Conservation (phyloP, 106 monocot species). For the Hemerocallis citrina region DNA sequence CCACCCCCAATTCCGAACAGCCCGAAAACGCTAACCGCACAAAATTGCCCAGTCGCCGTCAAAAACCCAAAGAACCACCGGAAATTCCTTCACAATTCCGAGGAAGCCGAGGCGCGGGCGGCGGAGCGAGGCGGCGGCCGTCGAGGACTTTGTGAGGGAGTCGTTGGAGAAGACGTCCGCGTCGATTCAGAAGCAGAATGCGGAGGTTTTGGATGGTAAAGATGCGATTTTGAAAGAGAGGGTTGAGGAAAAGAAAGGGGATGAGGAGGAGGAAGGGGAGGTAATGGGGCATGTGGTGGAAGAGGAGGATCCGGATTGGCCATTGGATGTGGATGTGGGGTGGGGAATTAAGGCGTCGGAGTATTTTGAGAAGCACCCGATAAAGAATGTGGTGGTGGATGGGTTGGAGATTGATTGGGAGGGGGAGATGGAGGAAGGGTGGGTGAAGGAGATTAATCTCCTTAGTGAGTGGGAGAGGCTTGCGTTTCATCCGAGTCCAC, state of each 20-base stretch:
- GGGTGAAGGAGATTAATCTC: conserved; percentile 96
- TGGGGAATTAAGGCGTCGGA: conserved; percentile 92
- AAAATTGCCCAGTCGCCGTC: not conserved
- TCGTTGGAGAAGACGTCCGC: conserved; percentile 60
- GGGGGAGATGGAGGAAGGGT: conserved; percentile 75
- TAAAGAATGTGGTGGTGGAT: conserved; percentile 79
- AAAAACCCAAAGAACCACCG: conserved; percentile 4
- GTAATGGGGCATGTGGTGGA: conserved; percentile 22
- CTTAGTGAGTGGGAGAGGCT: conserved; percentile 99
- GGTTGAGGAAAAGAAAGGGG: conserved; percentile 6
- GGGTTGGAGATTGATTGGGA: conserved; percentile 97
- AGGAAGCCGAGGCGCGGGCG: conserved; percentile 58
- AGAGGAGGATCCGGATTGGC: conserved; percentile 83
- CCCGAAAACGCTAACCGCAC: conserved; percentile 10
- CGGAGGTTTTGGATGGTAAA: conserved; percentile 45
- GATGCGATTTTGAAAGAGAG: conserved; percentile 46
- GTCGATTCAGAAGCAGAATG: conserved; percentile 42
- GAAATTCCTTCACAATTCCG: conserved; percentile 30
- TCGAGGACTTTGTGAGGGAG: conserved; percentile 77
- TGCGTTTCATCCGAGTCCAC: conserved; percentile 89
- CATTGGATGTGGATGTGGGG: conserved; percentile 81
- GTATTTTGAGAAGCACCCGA: conserved; percentile 89
- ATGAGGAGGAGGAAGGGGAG: not conserved
- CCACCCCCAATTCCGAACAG: not conserved
- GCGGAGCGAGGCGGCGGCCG: conserved; percentile 72